Conservation (phyloP, 306 rosid species). For the Arachis hypogaea region DNA sequence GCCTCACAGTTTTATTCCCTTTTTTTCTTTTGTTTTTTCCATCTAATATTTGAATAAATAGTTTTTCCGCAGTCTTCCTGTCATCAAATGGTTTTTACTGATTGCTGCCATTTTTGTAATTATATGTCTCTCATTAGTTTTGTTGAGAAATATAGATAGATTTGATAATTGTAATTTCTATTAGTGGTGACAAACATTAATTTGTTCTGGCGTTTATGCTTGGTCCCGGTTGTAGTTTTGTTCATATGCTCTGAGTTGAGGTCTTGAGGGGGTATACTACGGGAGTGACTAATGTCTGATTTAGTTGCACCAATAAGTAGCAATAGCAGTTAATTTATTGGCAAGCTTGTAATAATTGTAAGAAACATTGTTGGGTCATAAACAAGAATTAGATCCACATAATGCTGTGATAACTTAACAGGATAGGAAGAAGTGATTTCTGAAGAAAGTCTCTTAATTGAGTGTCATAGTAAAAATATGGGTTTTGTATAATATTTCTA, state of each 20-base stretch:
- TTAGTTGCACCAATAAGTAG: background rate
- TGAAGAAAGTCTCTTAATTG: too few species aligned
- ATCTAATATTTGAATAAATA: background rate
- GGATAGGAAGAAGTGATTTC: too few species aligned
- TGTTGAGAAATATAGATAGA: constrained; percentile 52
- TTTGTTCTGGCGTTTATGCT: background rate
- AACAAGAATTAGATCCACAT: too few species aligned
- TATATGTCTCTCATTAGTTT: constrained; percentile 53
- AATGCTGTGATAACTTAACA: too few species aligned
- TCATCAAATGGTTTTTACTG: constrained; percentile 37
- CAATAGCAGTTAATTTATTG: background rate
- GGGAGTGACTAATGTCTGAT: background rate
- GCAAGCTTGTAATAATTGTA: background rate
- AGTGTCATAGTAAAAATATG: too few species aligned
- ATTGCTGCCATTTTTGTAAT: constrained; percentile 69
- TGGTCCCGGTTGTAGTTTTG: background rate
- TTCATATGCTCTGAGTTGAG: background rate
- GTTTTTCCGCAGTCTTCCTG: background rate
- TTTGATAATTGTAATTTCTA: constrained; percentile 31
- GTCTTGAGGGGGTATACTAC: background rate
- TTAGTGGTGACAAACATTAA: constrained; percentile 43
- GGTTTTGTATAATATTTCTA: too few species aligned
- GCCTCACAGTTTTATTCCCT: constrained; percentile 17
- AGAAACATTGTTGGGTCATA: background rate
- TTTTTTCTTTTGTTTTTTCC: background rate